Base-by-base conservation (phyloP, 1,284 basidiomycete species). In the Microbotryomycetes sp. region DNA sequence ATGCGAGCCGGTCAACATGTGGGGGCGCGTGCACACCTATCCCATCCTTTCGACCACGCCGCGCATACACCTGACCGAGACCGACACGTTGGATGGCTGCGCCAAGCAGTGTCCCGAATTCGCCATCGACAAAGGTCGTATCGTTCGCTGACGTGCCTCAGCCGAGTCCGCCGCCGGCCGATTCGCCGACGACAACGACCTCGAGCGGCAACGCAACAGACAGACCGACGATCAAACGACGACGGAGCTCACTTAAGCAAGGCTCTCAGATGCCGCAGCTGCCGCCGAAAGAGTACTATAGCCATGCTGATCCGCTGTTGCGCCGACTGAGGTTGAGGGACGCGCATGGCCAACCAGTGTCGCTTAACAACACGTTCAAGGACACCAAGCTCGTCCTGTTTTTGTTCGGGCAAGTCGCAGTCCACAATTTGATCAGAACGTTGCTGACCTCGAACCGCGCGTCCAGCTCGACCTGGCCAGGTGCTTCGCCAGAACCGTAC, bases 231-330 rank as follows among this genome's bases (percentile, higher is more conserved):
- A 41, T 56, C 23, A 63, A 62, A 26, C 56, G 61, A 7, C 52
- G 67, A 3, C 29, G 62, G 2, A 66, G 75, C 0, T 71, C 72
- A 16, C 66, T 75, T 53, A 75, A 75, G 57, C 70, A 70, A 45
- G 69, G 70, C 13, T 35, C 62, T 23, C 57, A 65, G 9, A 67
- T 66, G 64, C 71, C 70, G 30, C 66, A 65, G 35, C 61, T 71
- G 15, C 75, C 75, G 1, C 70, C 70, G 0, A 45, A 69, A 0
- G 69, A 70, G 29, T 67, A 66, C 31, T 77, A 75, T 60, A 69
- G 71, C 49, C 75, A 77, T 54, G 60, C 74, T 0, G 76, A 77
- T 53, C 74, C 75, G 11, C 65, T 77, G 18, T 47, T 77, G 13
- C 64, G 76, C 0, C 58, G 76, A 1, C 61, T 77, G 21, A 67